These are phyloP conservation scores for Pharus latifolius DNA, from an alignment of 176 grass and related monocot genomes.

Conservation along the genomic window DNA sequence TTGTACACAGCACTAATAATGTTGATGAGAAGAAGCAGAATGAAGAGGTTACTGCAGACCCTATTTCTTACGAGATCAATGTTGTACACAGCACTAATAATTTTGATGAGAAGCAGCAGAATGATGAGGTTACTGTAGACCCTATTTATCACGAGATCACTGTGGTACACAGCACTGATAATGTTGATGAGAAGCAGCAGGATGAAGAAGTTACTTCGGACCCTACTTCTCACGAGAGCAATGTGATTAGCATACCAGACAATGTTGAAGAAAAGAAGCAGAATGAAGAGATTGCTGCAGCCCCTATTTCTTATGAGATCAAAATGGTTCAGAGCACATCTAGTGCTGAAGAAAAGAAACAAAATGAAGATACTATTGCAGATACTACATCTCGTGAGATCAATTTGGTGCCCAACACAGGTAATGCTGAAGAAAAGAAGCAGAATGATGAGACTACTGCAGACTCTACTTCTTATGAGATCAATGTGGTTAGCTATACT, in stretches of 20 bases:
- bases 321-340: not conserved
- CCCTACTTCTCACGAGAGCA: not conserved
- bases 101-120: not conserved
- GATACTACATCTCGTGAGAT: not conserved
- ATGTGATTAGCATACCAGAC: not conserved
- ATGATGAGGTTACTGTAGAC: not conserved
- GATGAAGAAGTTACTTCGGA: not conserved
- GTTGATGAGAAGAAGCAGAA: conserved; percentile 9
- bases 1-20: not conserved
- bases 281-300: not conserved
- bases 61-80: not conserved
- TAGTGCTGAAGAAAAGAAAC: conserved; percentile 17
- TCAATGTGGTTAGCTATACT: not conserved
- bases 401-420: not conserved
- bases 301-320: not conserved
- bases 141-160: not conserved
- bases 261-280: not conserved
- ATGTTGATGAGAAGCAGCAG: conserved; percentile 6
- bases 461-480: not conserved
- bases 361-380: not conserved
- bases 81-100: not conserved
- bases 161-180: not conserved
- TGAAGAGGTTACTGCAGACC: conserved; percentile 11
- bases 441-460: not conserved
- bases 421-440: conserved; percentile 2